Conservation (phyloP, 495 filamentous ascomycete species). For the Neurospora sp. region DNA sequence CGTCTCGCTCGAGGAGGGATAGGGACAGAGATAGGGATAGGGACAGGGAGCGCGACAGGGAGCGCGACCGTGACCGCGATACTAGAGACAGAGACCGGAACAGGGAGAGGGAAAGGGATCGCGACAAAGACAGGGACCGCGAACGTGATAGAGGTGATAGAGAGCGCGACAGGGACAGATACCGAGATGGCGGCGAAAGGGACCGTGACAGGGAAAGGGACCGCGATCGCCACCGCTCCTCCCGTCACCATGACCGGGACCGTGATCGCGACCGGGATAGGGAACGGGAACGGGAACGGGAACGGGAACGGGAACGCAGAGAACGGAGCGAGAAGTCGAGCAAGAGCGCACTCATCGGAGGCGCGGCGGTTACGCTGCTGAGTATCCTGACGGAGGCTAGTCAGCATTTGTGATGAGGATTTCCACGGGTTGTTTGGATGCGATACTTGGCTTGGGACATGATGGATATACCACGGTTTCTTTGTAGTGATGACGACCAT, state of each 20-base stretch:
- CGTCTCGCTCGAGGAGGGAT: constrained; percentile 3
- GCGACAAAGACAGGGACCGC: constrained; percentile 5
- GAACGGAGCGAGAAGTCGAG: constrained; percentile 17
- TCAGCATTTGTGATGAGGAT: constrained; percentile 11
- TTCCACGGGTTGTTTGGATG: neutral
- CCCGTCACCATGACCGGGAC: too few species aligned
- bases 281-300: constrained; percentile 6
- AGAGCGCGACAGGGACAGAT: constrained; percentile 8
- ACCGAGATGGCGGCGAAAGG: constrained; percentile 1
- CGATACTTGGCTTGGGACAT: neutral
- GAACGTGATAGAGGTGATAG: constrained; percentile 13
- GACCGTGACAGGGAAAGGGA: constrained; percentile 16
- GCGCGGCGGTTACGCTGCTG: constrained; percentile 40
- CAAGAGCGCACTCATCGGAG: constrained; percentile 34
- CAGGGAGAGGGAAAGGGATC: constrained; percentile 1
- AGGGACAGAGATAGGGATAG: neutral
- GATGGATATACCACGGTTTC: neutral
- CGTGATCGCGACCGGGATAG: constrained; percentile 14
- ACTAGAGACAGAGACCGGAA: neutral
- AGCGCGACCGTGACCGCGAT: constrained; percentile 9
- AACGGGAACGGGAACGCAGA: constrained; percentile 10
- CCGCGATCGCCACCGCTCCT: neutral
- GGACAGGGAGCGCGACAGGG: constrained; percentile 1
- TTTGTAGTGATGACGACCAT: neutral
- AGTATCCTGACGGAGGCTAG: constrained; percentile 42